Percentiles rank a stretch among this genome's conserved stretches.
Conservation (phyloP, 306 rosid genomes). For the apple (Malus domestica) region ASM211411v1 NC_041803.1:6077501-6078000, state of each 20-base stretch:
- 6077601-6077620: slow-evolving; percentile 33
- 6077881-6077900: too few species aligned
- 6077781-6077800: slow-evolving; percentile 22
- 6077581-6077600: slow-evolving; percentile 63
- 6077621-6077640: slow-evolving; percentile 25
- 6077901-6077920: too few species aligned
- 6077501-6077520: too few species aligned
- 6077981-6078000: slow-evolving; percentile 46
- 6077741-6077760: slow-evolving; percentile 47
- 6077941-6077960: too few species aligned
- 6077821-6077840: slow-evolving; percentile 70
- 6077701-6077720: slow-evolving; percentile 52
- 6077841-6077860: slow-evolving; percentile 59
- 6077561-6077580: background rate
- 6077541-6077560: too few species aligned
- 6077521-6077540: too few species aligned
- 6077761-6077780: slow-evolving; percentile 53
- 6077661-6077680: slow-evolving; percentile 57
- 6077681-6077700: slow-evolving; percentile 55
- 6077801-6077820: slow-evolving; percentile 49
- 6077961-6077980: slow-evolving; percentile 13
- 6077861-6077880: slow-evolving; percentile 31
- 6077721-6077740: slow-evolving; percentile 57
- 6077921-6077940: too few species aligned
- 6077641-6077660: slow-evolving; percentile 55